Percentiles rank a stretch among this genome's conserved stretches.
Conservation (phyloP, 2,329 filamentous ascomycete species). For the Cytospora chrysosperma region DNA sequence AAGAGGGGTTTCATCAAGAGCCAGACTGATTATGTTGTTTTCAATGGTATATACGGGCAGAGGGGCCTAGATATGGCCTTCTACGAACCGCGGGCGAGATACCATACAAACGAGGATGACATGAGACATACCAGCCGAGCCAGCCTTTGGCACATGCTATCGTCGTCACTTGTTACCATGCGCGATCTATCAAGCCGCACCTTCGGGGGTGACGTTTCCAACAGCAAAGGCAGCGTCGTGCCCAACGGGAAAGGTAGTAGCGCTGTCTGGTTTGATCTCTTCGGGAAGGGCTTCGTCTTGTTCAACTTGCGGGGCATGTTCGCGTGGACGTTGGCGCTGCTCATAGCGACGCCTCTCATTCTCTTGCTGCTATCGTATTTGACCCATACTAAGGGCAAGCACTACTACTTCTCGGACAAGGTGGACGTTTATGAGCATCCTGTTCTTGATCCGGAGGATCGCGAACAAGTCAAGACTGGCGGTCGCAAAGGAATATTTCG, state of each 20-base stretch:
- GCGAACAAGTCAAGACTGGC: constrained; percentile 62
- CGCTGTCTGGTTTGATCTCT: constrained; percentile 93
- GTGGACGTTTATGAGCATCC: constrained; percentile 58
- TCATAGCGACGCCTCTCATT: constrained; percentile 75
- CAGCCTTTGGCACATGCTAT: constrained; percentile 93
- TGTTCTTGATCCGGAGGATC: constrained; percentile 35
- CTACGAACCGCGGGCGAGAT: constrained; percentile 78
- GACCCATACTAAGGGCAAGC: constrained; percentile 72
- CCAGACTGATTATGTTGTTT: constrained; percentile 86
- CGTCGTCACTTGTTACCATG: constrained; percentile 73
- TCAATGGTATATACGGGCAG: constrained; percentile 73
- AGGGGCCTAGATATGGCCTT: constrained; percentile 92
- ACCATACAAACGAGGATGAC: constrained; percentile 91
- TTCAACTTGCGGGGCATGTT: constrained; percentile 82
- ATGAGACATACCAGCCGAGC: constrained; percentile 69
- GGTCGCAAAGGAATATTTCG: constrained; percentile 83
- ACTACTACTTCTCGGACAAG: constrained; percentile 77
- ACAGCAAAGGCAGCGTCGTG: constrained; percentile 58
- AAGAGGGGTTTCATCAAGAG: constrained; percentile 75
- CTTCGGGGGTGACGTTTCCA: constrained; percentile 61
- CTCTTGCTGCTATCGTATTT: constrained; percentile 68
- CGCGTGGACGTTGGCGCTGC: constrained; percentile 78
- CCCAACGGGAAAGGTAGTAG: constrained; percentile 64
- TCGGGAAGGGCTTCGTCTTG: constrained; percentile 75
- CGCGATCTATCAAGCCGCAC: constrained; percentile 65